Evolutionary conservation across 208 protist genomes (phyloP), one percentile per base, ranked within the genome.

Genomic region (Trypanosoma vivax): DNA sequence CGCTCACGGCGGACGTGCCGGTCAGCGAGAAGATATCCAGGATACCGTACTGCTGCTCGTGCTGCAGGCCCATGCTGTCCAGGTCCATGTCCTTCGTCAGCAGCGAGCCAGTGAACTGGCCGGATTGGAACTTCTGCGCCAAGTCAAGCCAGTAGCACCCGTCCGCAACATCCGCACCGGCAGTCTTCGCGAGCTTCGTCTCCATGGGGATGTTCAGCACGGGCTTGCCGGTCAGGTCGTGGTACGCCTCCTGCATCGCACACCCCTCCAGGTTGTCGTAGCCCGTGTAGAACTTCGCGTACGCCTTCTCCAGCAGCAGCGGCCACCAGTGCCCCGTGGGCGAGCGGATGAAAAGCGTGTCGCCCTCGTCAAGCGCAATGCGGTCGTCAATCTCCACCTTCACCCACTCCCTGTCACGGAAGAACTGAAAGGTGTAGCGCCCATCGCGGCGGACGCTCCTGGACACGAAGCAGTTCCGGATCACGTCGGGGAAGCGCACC

Each of bases 371-470:
- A 33, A 63, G 48, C 3, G 76, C 70, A 50, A 86, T 83, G 42
- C 21, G 53, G 59, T 84, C 72, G 47, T 84, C 76, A 48, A 84
- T 76, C 50, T 79, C 71, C n/a, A 84, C 72, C 51, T 68, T 65
- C 43, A 68, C 66, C 79, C 83, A 91, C 31, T 80, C 31, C 19
- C 58, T 59, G n/a, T 64, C 69, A 25, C 79, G 69, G 50, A 86
- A 86, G 60, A 91, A 88, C 53, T 79, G 76, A 52, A 91, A 91
- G n/a, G 79, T 88, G 65, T 88, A 91, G 37, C 76, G 76, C 27
- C 83, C 79, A 55, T 91, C 83, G 39, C 77, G 65, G 35, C 79
- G 79, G 21, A 80, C 69, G 42, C 82, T 76, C 65, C 84, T 76
- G 9, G 79, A 87, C 19, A 91, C 66, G 46, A 91, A 91, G 68